Evolutionary conservation across 352 stramenopile species (phyloP).

Genomic region (Phytophthora meadii): DNA sequence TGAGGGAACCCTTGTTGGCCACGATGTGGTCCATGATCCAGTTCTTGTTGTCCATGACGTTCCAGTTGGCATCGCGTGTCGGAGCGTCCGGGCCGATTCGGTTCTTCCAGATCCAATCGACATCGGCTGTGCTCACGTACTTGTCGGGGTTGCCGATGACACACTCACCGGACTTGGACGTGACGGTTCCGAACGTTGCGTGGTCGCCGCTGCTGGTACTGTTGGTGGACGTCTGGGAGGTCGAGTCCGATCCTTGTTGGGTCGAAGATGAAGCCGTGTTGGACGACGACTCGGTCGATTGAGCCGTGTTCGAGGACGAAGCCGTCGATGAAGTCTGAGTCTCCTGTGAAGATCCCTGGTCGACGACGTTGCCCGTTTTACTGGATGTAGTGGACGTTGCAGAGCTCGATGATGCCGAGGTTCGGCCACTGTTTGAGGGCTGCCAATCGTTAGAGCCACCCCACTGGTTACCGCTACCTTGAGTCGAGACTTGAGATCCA

Average conservation of each 20-base stretch:
- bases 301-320: conserved; percentile 6
- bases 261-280: conserved; percentile 12
- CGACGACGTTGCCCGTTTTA: conserved; percentile 2
- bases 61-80: too few relatives aligned
- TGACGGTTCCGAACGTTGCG: conserved; percentile 33
- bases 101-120: conserved; percentile 35
- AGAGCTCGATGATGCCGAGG: too few relatives aligned
- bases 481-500: conserved; percentile 11
- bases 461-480: too few relatives aligned
- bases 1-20: conserved; percentile 35
- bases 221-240: conserved; percentile 14
- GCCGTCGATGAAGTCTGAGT: conserved; percentile 12
- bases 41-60: conserved; percentile 9
- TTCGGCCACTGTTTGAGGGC: too few relatives aligned
- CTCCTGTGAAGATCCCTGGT: conserved; percentile 12
- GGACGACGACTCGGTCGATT: conserved; percentile 6
- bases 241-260: conserved; percentile 12
- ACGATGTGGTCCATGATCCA: conserved; percentile 44
- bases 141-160: conserved; percentile 23
- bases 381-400: conserved; percentile 3
- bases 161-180: conserved; percentile 23
- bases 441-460: too few relatives aligned
- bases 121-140: conserved; percentile 24
- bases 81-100: conserved; percentile 6
- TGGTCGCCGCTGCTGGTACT: conserved; percentile 21